A percentile compares a stretch with the other conserved stretches of the same genome.
phyloP scores from a whole-genome alignment of 805 yeast genomes.

The Starmerella asiatica region DNA sequence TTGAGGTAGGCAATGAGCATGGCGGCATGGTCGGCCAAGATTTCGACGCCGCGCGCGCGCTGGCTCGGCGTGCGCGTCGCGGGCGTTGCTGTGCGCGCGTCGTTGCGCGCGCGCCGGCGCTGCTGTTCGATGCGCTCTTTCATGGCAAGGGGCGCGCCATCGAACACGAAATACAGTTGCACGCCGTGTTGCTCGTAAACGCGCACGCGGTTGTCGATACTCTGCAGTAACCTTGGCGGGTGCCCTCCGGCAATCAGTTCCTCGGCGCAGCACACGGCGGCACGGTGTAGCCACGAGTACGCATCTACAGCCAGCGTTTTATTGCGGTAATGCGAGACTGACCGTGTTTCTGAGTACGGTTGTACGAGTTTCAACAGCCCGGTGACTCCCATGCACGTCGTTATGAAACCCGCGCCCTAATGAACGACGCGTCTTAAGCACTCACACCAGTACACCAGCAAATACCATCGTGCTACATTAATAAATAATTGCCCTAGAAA shows the following conservation, averaged over 20 bases:
- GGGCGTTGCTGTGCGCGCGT: conserved; percentile 29
- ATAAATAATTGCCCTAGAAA: too few relatives aligned
- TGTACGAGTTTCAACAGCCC: conserved; percentile 73
- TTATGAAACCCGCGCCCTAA: too few relatives aligned
- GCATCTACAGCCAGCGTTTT: conserved; percentile 84
- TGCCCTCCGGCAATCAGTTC: conserved; percentile 62
- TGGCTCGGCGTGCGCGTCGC: conserved; percentile 1
- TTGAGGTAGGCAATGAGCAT: conserved; percentile 54
- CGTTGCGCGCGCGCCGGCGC: conserved; percentile 43
- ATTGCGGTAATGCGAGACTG: conserved; percentile 53
- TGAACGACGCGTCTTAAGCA: too few relatives aligned
- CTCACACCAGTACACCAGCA: too few relatives aligned
- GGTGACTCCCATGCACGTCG: conserved; percentile 72
- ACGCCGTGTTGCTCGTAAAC: conserved; percentile 58
- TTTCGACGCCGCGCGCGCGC: conserved; percentile 45
- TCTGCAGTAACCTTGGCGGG: conserved; percentile 46
- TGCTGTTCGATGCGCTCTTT: conserved; percentile 61
- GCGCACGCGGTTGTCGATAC: conserved; percentile 50
- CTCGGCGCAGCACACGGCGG: conserved; percentile 67
- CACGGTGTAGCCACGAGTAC: conserved; percentile 91
- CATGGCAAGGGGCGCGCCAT: conserved; percentile 75
- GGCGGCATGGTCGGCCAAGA: conserved; percentile 85
- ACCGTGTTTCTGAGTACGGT: conserved; percentile 49
- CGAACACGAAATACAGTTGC: conserved; percentile 79
- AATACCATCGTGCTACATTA: too few relatives aligned